These are phyloP conservation scores for Kwoniella dejecticola DNA, from an alignment of 768 basidiomycete species.

Conservation along the genomic window DNA sequence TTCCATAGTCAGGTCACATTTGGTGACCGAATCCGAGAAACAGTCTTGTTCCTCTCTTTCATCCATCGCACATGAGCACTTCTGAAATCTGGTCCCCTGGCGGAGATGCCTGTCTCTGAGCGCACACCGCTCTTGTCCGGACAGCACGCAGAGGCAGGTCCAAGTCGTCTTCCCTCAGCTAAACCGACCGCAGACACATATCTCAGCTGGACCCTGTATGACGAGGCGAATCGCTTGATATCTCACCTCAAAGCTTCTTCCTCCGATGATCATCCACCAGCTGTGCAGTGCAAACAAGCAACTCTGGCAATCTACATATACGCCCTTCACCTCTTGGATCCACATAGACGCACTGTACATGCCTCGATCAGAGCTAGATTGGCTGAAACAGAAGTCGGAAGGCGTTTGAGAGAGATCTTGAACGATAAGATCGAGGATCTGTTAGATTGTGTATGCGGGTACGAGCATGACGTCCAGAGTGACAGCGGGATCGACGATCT, in stretches of 20 bases:
- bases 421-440: constrained; percentile 26
- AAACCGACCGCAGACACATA: neutral
- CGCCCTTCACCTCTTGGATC: constrained; percentile 14
- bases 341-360: neutral
- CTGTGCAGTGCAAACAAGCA: neutral
- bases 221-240: neutral
- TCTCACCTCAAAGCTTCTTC: constrained; percentile 11
- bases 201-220: neutral
- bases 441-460: constrained; percentile 17
- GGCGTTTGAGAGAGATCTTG: neutral
- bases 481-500: too few relatives aligned
- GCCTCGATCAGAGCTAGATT: constrained; percentile 3
- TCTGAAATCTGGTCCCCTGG: too few relatives aligned
- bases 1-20: too few relatives aligned
- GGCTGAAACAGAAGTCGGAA: neutral
- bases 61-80: too few relatives aligned
- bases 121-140: neutral
- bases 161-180: neutral
- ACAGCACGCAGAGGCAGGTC: neutral
- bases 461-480: too few relatives aligned
- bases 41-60: too few relatives aligned
- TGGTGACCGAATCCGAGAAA: too few relatives aligned
- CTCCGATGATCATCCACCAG: neutral
- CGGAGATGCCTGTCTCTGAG: too few relatives aligned
- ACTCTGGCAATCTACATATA: constrained; percentile 26